phyloP scores from a whole-genome alignment of 148 eudicot species.

The Rhododendron williamsianum region DNA sequence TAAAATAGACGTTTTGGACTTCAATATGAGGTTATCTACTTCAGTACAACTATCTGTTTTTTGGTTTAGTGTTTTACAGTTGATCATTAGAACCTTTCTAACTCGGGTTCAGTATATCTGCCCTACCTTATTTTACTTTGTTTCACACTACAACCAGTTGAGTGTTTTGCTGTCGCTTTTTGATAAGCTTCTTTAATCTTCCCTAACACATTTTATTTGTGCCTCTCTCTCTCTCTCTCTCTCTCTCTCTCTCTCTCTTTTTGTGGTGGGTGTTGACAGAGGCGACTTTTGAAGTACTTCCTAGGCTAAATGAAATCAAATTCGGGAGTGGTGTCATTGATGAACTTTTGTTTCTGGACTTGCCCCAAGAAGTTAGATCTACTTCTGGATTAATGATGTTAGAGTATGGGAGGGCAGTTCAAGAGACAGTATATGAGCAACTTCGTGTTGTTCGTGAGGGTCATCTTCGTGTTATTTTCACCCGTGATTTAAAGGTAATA shows the following conservation, averaged over 20 bases:
- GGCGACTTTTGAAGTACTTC: slow-evolving; percentile 95
- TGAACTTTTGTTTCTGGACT: slow-evolving; percentile 81
- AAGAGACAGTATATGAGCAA: slow-evolving; percentile 91
- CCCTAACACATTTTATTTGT: not conserved
- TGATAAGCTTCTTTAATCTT: not conserved
- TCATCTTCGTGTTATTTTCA: slow-evolving; percentile 72
- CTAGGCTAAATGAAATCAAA: slow-evolving; percentile 82
- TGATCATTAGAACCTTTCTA: not conserved
- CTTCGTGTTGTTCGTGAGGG: slow-evolving; percentile 94
- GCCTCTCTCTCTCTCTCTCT: not conserved
- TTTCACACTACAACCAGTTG: not conserved
- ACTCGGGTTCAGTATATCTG: not conserved
- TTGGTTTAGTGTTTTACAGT: not conserved
- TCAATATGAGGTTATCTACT: not conserved
- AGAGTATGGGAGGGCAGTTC: slow-evolving; percentile 86
- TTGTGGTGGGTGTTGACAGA: slow-evolving; percentile 46
- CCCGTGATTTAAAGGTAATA: slow-evolving; percentile 86
- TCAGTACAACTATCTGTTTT: too few relatives aligned
- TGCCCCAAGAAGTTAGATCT: slow-evolving; percentile 75
- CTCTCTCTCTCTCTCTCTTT: not conserved
- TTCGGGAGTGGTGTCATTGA: slow-evolving; percentile 89
- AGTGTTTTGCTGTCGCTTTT: not conserved
- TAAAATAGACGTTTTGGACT: not conserved
- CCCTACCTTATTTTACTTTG: not conserved
- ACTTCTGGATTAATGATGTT: slow-evolving; percentile 74